Conservation (phyloP, 176 grass and related monocot species). For the Panicum miliaceum region DNA sequence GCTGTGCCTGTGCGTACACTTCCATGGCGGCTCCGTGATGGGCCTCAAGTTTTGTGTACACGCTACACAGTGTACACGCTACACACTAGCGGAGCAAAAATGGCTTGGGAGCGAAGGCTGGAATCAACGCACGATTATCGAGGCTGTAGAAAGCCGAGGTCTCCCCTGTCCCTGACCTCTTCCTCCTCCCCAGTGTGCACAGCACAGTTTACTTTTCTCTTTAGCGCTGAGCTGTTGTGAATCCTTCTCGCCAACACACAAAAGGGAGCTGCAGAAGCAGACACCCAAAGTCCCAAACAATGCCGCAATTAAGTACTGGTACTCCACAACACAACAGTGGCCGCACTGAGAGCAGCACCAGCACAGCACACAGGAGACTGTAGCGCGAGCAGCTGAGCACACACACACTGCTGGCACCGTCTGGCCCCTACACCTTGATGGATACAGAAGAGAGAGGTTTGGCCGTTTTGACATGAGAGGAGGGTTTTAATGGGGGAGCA, state of each 20-base stretch:
- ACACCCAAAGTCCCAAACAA: background rate
- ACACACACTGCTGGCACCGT: background rate
- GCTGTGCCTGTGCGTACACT: background rate
- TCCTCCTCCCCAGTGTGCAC: background rate
- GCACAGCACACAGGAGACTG: background rate
- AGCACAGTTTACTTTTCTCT: background rate
- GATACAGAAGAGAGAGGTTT: background rate
- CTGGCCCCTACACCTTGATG: background rate
- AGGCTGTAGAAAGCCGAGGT: constrained; percentile 16
- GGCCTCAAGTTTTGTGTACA: too few species aligned
- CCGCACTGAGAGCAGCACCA: background rate
- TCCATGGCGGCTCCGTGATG: background rate
- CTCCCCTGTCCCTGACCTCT: background rate
- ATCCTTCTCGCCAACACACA: background rate
- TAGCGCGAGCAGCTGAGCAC: background rate
- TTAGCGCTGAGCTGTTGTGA: constrained; percentile 15
- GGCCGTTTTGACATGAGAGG: background rate
- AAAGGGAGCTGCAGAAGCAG: background rate
- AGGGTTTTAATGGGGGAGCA: background rate
- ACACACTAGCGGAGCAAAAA: too few species aligned
- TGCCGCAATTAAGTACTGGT: background rate
- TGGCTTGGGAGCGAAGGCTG: constrained; percentile 3
- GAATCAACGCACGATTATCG: constrained; percentile 7
- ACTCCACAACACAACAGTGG: background rate
- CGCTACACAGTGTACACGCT: too few species aligned